Percentiles rank a stretch among this genome's conserved stretches.
phyloP scores from a whole-genome alignment of 1,139 yeast genomes.

The Saccharomyces uvarum region DNA sequence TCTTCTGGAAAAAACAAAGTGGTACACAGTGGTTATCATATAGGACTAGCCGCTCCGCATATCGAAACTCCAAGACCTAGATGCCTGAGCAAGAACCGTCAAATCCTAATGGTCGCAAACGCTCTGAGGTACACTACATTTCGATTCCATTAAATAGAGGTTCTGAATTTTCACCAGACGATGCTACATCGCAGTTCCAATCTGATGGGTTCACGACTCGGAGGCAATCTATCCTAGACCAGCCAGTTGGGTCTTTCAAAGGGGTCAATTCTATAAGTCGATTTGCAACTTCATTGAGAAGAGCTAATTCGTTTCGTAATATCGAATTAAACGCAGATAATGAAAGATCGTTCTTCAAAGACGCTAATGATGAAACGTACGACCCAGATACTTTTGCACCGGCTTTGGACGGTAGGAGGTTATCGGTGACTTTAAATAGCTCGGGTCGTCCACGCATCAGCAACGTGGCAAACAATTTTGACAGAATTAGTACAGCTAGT shows the following conservation, averaged over 20 bases:
- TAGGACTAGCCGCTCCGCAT: neutral
- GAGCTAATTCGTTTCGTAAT: slow-evolving; percentile 67
- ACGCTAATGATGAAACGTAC: slow-evolving; percentile 51
- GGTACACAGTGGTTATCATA: neutral
- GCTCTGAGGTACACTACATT: slow-evolving; percentile 26
- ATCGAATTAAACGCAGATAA: slow-evolving; percentile 40
- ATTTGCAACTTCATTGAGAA: slow-evolving; percentile 68
- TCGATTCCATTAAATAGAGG: slow-evolving; percentile 29
- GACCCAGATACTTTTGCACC: slow-evolving; percentile 71
- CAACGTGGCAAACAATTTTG: slow-evolving; percentile 12
- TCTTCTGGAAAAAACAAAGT: neutral
- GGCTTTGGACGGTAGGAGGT: slow-evolving; percentile 52
- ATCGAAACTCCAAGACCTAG: neutral
- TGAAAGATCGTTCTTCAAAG: slow-evolving; percentile 43
- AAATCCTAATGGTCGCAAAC: slow-evolving; percentile 3
- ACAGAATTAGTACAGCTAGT: slow-evolving; percentile 16
- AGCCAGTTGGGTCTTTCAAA: slow-evolving; percentile 37
- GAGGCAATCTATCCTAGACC: slow-evolving; percentile 30
- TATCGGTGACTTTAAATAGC: slow-evolving; percentile 38
- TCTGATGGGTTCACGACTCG: slow-evolving; percentile 13
- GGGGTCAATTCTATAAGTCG: slow-evolving; percentile 66
- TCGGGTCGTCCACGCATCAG: slow-evolving; percentile 22
- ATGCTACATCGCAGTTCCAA: slow-evolving; percentile 10
- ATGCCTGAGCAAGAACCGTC: slow-evolving; percentile 1
- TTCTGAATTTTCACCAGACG: slow-evolving; percentile 8